Evolutionary conservation across 176 grass and related monocot species (phyloP).

Genomic region (Ensete ventricosum): DNA sequence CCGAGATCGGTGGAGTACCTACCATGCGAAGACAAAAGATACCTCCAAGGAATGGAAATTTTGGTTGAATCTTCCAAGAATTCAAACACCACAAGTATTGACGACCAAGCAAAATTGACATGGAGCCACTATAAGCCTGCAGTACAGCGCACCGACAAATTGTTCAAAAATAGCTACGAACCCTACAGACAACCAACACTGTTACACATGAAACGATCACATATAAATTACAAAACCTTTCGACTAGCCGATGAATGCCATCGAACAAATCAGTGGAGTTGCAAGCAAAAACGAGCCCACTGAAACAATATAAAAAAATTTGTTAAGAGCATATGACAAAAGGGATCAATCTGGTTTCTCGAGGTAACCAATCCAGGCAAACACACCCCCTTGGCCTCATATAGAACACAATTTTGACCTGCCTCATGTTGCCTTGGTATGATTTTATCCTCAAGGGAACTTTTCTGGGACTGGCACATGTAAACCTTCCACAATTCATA

Average conservation of each 20-base stretch:
- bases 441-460: neutral
- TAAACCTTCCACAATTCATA: neutral
- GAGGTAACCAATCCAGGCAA: neutral
- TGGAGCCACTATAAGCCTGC: no score
- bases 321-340: constrained; percentile 21
- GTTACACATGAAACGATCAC: constrained; percentile 18
- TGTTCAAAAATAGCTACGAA: neutral
- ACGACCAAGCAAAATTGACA: no score
- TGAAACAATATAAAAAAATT: constrained; percentile 13
- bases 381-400: neutral
- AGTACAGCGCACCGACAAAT: neutral
- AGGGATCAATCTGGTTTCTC: neutral
- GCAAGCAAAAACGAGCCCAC: constrained; percentile 39
- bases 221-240: constrained; percentile 34
- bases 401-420: neutral
- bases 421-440: neutral
- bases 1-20: no score
- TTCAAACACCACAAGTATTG: no score
- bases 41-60: no score
- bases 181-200: neutral
- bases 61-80: no score
- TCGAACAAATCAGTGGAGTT: constrained; percentile 28
- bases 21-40: no score
- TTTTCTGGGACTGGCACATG: neutral
- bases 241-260: constrained; percentile 3